Percentiles rank a stretch among this genome's conserved stretches.
phyloP scores from a whole-genome alignment of 148 eudicot genomes.

The Cornus florida region DNA sequence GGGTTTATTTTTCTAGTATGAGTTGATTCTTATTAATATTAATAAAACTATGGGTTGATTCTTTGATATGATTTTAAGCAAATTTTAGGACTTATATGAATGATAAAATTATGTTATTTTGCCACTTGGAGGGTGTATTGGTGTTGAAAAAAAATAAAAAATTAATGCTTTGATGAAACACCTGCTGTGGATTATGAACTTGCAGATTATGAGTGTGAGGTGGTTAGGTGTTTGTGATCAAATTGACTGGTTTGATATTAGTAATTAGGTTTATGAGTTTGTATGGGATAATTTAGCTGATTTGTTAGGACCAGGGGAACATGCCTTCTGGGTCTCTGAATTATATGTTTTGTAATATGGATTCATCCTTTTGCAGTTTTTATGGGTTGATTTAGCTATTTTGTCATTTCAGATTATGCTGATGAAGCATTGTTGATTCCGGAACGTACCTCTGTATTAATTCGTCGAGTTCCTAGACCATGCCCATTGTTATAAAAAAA shows the following conservation, averaged over 20 bases:
- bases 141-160: too few species aligned
- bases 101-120: background rate
- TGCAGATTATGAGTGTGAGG: background rate
- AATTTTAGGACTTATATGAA: background rate
- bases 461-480: conserved; percentile 89
- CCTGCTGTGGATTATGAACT: background rate
- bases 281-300: background rate
- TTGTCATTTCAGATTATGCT: conserved; percentile 84
- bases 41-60: too few species aligned
- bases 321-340: conserved; percentile 10
- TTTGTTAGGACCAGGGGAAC: background rate
- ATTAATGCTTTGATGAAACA: too few species aligned
- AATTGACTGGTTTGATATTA: background rate
- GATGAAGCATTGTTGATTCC: conserved; percentile 87
- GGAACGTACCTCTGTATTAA: conserved; percentile 78
- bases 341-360: conserved; percentile 20
- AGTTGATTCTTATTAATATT: conserved; percentile 2
- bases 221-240: background rate
- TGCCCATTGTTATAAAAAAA: conserved; percentile 50
- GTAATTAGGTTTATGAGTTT: background rate
- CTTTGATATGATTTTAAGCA: too few species aligned
- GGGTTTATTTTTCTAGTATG: conserved; percentile 39
- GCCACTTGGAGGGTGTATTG: too few species aligned
- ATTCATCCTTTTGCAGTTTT: conserved; percentile 41
- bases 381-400: conserved; percentile 29